Evolutionary conservation across 2,329 filamentous ascomycete species (phyloP).

Genomic region (Neofusicoccum kwambonambiense): DNA sequence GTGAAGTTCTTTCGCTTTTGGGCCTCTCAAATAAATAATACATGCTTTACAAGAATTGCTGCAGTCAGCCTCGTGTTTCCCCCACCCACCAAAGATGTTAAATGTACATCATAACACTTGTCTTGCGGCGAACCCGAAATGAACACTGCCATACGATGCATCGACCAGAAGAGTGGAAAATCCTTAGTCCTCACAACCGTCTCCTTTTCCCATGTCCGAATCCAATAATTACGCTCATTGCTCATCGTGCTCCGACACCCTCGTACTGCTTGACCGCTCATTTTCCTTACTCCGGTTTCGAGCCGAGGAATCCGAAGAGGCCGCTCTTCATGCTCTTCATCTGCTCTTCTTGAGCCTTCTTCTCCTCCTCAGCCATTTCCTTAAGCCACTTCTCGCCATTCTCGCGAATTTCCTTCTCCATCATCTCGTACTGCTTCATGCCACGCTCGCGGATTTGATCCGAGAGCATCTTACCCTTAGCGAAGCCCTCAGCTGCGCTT

Average conservation of each 20-base stretch:
- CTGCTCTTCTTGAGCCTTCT: slow-evolving; percentile 84
- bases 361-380: slow-evolving; percentile 84
- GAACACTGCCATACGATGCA: not conserved
- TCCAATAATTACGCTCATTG: not conserved
- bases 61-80: slow-evolving; percentile 5
- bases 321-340: slow-evolving; percentile 90
- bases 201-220: not conserved
- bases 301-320: slow-evolving; percentile 59
- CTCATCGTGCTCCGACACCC: not conserved
- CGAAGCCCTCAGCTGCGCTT: slow-evolving; percentile 70
- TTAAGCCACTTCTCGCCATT: slow-evolving; percentile 95
- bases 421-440: slow-evolving; percentile 80
- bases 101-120: not conserved
- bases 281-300: not conserved
- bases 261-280: not conserved
- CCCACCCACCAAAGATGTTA: not conserved
- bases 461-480: slow-evolving; percentile 94
- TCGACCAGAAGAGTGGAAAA: slow-evolving; percentile 6
- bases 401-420: slow-evolving; percentile 88
- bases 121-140: not conserved
- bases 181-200: not conserved
- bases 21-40: slow-evolving; percentile 4
- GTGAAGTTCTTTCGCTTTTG: not conserved
- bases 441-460: slow-evolving; percentile 92
- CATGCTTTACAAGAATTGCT: slow-evolving; percentile 12